These are phyloP conservation scores for Lipomyces spencermartinsiae DNA, from an alignment of 805 yeast genomes.

Conservation along the genomic window DNA sequence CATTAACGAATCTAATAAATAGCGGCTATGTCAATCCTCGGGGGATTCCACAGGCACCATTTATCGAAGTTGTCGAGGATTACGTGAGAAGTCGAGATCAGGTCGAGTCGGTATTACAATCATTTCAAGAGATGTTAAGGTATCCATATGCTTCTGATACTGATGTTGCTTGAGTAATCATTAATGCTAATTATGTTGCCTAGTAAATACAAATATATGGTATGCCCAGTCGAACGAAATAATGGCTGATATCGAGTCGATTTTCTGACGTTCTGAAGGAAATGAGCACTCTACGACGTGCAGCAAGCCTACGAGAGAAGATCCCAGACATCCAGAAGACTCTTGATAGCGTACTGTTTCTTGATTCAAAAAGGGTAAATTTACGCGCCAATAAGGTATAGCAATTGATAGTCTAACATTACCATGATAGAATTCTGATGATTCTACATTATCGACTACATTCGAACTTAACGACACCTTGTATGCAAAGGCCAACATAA, in stretches of 20 bases:
- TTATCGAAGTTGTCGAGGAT: slow-evolving; percentile 81
- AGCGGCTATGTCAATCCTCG: slow-evolving; percentile 67
- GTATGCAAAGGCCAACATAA: slow-evolving; percentile 79
- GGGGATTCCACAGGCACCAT: slow-evolving; percentile 97
- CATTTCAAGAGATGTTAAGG: slow-evolving; percentile 85
- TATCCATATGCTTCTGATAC: slow-evolving; percentile 21
- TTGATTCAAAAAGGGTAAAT: slow-evolving; percentile 55
- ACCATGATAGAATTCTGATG: slow-evolving; percentile 45
- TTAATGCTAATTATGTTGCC: background rate
- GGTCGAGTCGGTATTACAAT: slow-evolving; percentile 69
- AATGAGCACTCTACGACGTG: slow-evolving; percentile 51
- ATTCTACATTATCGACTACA: slow-evolving; percentile 64
- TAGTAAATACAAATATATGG: slow-evolving; percentile 86
- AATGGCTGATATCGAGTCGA: slow-evolving; percentile 39
- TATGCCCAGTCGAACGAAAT: slow-evolving; percentile 43
- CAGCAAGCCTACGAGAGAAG: slow-evolving; percentile 60
- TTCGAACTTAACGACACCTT: slow-evolving; percentile 94
- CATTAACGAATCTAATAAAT: slow-evolving; percentile 6
- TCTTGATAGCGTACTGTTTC: slow-evolving; percentile 69
- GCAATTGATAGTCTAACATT: slow-evolving; percentile 18
- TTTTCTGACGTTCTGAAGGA: slow-evolving; percentile 51
- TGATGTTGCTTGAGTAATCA: background rate
- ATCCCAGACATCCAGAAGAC: slow-evolving; percentile 93
- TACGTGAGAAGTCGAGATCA: slow-evolving; percentile 72
- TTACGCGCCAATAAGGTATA: slow-evolving; percentile 29